Conservation (phyloP, 129 eudicot species). For the Helianthus tuberosus region DNA sequence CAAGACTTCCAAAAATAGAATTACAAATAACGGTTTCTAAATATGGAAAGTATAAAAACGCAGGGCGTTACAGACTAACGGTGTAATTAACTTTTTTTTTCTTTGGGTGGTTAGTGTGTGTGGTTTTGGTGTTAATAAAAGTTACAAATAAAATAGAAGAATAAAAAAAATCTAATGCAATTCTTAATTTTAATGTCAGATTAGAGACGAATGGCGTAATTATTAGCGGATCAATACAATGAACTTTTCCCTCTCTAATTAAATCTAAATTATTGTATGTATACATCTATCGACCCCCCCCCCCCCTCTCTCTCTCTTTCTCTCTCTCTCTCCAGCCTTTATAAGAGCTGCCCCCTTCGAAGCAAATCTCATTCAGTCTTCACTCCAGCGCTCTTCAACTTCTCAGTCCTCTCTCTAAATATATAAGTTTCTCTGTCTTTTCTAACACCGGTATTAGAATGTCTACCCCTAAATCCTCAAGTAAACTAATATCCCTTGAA, state of each 20-base stretch:
- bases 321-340: slow-evolving; percentile 21
- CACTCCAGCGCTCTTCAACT: slow-evolving; percentile 17
- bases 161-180: too few relatives aligned
- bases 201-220: slow-evolving; percentile 19
- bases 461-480: slow-evolving; percentile 52
- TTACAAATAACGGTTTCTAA: too few relatives aligned
- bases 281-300: neutral
- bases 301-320: neutral
- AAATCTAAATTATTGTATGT: neutral
- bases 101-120: too few relatives aligned
- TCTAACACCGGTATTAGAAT: slow-evolving; percentile 8
- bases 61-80: too few relatives aligned
- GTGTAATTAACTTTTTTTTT: too few relatives aligned
- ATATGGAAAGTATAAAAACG: too few relatives aligned
- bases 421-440: neutral
- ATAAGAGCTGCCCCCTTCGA: slow-evolving; percentile 26
- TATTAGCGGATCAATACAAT: slow-evolving; percentile 27
- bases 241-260: slow-evolving; percentile 10
- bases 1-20: too few relatives aligned
- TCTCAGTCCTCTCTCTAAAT: slow-evolving; percentile 11
- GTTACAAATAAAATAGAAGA: too few relatives aligned
- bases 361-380: slow-evolving; percentile 39
- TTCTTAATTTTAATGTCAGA: neutral
- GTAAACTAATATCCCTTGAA: slow-evolving; percentile 49
- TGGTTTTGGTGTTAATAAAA: too few relatives aligned